A percentile compares a stretch with the other conserved stretches of the same genome.
phyloP scores from a whole-genome alignment of 148 eudicot species.

The Rheum nobile region DNA sequence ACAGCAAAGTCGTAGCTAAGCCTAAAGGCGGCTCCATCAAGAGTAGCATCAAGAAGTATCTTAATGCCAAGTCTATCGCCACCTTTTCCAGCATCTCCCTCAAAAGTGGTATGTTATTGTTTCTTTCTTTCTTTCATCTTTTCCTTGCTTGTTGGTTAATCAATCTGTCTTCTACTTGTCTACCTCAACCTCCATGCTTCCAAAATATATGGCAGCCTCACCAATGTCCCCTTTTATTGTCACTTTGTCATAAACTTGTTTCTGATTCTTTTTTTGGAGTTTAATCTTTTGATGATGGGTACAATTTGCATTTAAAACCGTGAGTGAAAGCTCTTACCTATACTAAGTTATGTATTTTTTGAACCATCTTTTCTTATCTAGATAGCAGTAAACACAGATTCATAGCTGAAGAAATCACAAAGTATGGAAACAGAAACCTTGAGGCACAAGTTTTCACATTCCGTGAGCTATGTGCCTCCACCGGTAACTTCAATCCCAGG shows the following conservation, averaged over 20 bases:
- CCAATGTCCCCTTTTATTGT: background rate
- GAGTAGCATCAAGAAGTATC: background rate
- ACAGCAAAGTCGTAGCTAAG: background rate
- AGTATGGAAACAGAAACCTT: conserved; percentile 51
- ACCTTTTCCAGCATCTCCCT: background rate
- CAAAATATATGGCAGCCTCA: background rate
- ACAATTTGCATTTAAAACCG: background rate
- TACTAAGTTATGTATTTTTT: too few relatives aligned
- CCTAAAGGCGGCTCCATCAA: background rate
- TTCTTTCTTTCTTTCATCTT: background rate
- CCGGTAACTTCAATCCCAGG: conserved; percentile 40
- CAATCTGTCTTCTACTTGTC: too few relatives aligned
- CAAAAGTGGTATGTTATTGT: conserved; percentile 3
- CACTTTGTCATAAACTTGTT: background rate
- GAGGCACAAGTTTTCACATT: conserved; percentile 40
- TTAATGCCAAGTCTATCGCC: background rate
- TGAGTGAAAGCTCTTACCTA: background rate
- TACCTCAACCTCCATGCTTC: too few relatives aligned
- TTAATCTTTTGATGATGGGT: background rate
- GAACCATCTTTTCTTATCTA: conserved; percentile 2
- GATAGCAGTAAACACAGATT: conserved; percentile 63
- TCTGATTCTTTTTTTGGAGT: background rate
- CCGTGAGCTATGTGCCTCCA: conserved; percentile 39
- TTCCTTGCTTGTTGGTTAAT: too few relatives aligned
- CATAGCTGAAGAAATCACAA: conserved; percentile 56